Evolutionary conservation across 495 filamentous ascomycete species (phyloP).

Genomic region (Hypoxylon trugodes): DNA sequence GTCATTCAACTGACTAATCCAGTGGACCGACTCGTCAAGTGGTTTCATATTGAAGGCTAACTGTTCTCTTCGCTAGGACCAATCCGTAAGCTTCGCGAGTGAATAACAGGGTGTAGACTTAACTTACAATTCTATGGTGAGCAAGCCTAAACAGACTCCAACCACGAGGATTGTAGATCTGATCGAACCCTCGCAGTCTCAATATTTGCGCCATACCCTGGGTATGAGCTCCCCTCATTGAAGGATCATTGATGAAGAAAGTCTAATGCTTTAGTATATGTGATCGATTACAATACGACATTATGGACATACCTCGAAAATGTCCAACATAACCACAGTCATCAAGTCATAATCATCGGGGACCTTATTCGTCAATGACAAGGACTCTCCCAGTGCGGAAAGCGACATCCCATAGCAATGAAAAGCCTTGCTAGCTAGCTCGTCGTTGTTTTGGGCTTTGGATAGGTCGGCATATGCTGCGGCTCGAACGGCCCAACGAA

Average conservation of each 20-base stretch:
- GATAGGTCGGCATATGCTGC: constrained; percentile 45
- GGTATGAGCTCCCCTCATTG: constrained; percentile 39
- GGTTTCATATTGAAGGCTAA: constrained; percentile 35
- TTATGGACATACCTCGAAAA: constrained; percentile 42
- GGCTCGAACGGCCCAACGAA: constrained; percentile 48
- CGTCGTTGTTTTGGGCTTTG: constrained; percentile 27
- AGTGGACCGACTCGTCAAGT: constrained; percentile 32
- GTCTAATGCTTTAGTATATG: constrained; percentile 31
- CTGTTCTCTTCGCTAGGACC: constrained; percentile 43
- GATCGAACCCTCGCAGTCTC: constrained; percentile 41
- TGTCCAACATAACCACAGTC: constrained; percentile 49
- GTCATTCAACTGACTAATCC: constrained; percentile 41
- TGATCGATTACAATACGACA: neutral
- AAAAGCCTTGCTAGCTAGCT: constrained; percentile 35
- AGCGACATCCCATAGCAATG: constrained; percentile 47
- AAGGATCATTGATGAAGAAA: constrained; percentile 27
- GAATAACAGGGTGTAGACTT: neutral
- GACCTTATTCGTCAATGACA: constrained; percentile 25
- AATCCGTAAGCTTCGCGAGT: neutral
- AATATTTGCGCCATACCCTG: constrained; percentile 52
- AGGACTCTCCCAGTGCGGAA: constrained; percentile 38
- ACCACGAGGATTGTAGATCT: constrained; percentile 40
- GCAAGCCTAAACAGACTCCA: constrained; percentile 47
- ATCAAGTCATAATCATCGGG: constrained; percentile 50
- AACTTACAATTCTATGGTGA: constrained; percentile 44